Conservation (phyloP, 352 stramenopile genomes). For the Blastocystis hominis region DNA sequence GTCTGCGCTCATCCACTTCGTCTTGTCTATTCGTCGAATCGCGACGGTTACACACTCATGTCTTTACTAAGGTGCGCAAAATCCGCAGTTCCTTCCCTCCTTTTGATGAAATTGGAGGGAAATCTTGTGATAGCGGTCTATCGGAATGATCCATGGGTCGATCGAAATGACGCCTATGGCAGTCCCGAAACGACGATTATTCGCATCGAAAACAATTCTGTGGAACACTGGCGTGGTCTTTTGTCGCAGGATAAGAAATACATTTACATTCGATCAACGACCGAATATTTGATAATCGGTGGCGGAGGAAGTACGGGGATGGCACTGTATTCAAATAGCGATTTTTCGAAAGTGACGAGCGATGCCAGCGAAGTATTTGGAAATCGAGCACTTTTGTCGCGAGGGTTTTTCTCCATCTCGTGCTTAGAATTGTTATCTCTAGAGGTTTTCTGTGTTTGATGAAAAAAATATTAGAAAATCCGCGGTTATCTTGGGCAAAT, state of each 20-base stretch:
- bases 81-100: neutral
- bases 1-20: neutral
- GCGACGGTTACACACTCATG: neutral
- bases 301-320: neutral
- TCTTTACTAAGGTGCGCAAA: neutral
- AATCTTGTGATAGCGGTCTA: neutral
- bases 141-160: neutral
- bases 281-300: neutral
- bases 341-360: neutral
- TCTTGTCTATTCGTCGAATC: neutral
- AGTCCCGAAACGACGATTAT: neutral
- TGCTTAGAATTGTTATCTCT: neutral
- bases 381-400: neutral
- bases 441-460: neutral
- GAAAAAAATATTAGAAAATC: neutral
- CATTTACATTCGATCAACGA: conserved; percentile 21
- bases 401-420: neutral
- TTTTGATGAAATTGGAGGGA: neutral
- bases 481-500: neutral
- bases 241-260: neutral
- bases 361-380: neutral
- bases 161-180: neutral
- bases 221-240: neutral
- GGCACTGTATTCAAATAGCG: neutral
- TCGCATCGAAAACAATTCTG: neutral